Conservation (phyloP, 2,329 filamentous ascomycete species). For the Hypoxylon sp. region DNA sequence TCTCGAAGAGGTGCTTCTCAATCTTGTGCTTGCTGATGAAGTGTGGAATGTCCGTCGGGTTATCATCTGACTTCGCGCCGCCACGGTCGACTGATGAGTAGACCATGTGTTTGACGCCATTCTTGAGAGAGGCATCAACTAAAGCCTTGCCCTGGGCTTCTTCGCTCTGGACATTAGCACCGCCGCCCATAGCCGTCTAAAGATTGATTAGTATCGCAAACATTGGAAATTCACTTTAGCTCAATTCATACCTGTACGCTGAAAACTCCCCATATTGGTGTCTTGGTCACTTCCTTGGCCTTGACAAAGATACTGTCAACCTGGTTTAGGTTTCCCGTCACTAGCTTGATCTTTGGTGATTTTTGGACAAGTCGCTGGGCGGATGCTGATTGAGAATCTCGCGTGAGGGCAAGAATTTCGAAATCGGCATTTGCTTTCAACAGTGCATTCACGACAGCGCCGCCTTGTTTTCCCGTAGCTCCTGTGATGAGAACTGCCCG, state of each 20-base stretch:
- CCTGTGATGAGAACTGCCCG: constrained; percentile 54
- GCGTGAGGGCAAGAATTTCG: constrained; percentile 72
- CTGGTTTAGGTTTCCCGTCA: constrained; percentile 71
- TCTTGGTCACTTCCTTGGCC: constrained; percentile 53
- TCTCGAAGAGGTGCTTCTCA: constrained; percentile 70
- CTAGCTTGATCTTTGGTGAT: constrained; percentile 64
- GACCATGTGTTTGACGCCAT: constrained; percentile 70
- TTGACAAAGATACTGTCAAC: constrained; percentile 63
- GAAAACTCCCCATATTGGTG: constrained; percentile 71
- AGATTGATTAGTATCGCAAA: constrained; percentile 2
- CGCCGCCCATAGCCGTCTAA: constrained; percentile 35
- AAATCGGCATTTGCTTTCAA: constrained; percentile 56
- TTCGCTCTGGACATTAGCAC: constrained; percentile 44
- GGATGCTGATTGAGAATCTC: constrained; percentile 65
- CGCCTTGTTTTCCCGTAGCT: constrained; percentile 58
- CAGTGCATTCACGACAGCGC: constrained; percentile 54
- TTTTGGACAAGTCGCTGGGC: constrained; percentile 63
- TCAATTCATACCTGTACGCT: constrained; percentile 66
- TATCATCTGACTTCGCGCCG: constrained; percentile 63
- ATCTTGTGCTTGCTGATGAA: constrained; percentile 73
- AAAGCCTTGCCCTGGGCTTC: constrained; percentile 71
- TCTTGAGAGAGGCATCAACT: constrained; percentile 67
- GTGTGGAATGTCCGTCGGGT: constrained; percentile 70
- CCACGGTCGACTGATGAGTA: constrained; percentile 74
- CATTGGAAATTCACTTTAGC: not conserved